A percentile compares a stretch with the other conserved stretches of the same genome.
Evolutionary conservation across 129 eudicot species (phyloP).

Genomic region (Flaveria sonorensis): DNA sequence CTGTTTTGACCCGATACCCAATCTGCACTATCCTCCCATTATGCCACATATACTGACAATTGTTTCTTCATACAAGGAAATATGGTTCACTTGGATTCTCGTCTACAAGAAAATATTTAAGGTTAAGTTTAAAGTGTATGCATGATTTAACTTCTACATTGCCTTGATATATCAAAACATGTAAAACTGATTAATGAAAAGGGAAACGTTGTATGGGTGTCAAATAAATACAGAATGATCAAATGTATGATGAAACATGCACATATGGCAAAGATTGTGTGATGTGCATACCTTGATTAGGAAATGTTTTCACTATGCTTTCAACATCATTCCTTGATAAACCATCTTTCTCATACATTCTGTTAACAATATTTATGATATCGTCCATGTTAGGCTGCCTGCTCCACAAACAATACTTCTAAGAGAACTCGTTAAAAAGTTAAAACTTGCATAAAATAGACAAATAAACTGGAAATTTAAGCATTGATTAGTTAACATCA

Average conservation of each 20-base stretch:
- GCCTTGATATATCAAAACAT: constrained; percentile 4
- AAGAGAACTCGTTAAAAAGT: constrained; percentile 19
- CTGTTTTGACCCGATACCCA: neutral
- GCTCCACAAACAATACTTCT: constrained; percentile 40
- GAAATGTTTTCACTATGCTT: constrained; percentile 71
- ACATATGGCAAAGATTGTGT: constrained; percentile 13
- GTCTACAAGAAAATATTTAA: neutral
- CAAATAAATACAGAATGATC: neutral
- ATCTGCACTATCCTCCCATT: neutral
- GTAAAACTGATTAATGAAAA: constrained; percentile 11
- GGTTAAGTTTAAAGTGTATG: neutral
- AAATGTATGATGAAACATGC: constrained; percentile 25
- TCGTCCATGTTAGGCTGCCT: constrained; percentile 95
- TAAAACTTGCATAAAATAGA: constrained; percentile 11
- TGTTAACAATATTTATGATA: constrained; percentile 80
- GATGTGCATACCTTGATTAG: constrained; percentile 74
- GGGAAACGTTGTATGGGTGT: constrained; percentile 5
- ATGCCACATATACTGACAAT: neutral
- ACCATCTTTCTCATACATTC: constrained; percentile 98
- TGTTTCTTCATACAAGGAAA: neutral
- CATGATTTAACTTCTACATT: neutral
- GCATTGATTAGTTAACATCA: constrained; percentile 12
- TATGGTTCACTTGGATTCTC: neutral
- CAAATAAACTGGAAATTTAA: constrained; percentile 9
- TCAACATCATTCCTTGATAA: constrained; percentile 76